These are phyloP conservation scores for Codiaeum variegatum DNA, from an alignment of 441 rosid species.

Conservation along the genomic window DNA sequence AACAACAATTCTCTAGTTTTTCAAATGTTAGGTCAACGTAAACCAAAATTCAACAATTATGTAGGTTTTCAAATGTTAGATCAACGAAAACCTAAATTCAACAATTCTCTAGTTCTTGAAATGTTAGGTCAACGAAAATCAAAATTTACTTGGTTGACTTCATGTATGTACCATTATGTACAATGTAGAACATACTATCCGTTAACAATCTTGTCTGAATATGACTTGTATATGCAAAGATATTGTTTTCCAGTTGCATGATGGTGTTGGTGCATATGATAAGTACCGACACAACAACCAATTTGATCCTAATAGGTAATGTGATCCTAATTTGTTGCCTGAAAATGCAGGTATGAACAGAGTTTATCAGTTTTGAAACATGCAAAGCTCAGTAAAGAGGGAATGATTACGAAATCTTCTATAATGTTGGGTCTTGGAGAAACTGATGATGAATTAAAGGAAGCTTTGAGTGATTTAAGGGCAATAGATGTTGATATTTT, in stretches of 20 bases:
- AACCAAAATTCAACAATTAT: too few species aligned
- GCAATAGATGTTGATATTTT: conserved; percentile 86
- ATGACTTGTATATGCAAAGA: not conserved
- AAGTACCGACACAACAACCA: not conserved
- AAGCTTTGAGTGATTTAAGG: conserved; percentile 86
- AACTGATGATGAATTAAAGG: conserved; percentile 79
- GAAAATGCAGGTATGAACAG: conserved; percentile 74
- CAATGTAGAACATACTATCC: not conserved
- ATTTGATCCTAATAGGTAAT: conserved; percentile 13
- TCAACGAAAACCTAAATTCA: not conserved
- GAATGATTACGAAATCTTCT: conserved; percentile 88
- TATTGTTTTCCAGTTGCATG: not conserved
- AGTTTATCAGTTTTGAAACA: conserved; percentile 83
- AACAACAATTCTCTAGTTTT: too few species aligned
- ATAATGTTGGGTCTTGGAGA: conserved; percentile 98
- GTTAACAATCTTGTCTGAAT: not conserved
- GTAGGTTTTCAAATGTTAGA: not conserved
- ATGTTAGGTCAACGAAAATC: not conserved
- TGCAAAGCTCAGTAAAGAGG: conserved; percentile 74
- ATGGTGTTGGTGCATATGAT: not conserved
- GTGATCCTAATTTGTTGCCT: conserved; percentile 20
- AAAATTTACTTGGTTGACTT: not conserved
- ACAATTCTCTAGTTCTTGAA: not conserved
- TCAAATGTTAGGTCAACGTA: not conserved
- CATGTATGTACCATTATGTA: not conserved